Evolutionary conservation across 2,329 filamentous ascomycete genomes (phyloP).

Genomic region (Ophiostoma sp.): DNA sequence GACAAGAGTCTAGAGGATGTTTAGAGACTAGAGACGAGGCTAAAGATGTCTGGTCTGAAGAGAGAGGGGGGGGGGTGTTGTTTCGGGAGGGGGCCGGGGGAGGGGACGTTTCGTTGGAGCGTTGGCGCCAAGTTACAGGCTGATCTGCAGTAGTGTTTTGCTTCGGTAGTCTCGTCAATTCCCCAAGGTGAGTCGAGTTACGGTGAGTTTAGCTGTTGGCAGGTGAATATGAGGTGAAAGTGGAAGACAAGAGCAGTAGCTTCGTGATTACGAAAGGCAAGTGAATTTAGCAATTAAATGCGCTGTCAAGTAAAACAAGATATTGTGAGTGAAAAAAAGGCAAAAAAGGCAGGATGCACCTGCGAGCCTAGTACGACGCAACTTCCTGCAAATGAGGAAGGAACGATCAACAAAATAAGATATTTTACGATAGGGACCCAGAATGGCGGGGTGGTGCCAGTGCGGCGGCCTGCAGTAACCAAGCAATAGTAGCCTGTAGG

Average conservation of each 20-base stretch:
- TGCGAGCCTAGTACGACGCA: not conserved
- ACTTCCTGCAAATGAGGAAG: not conserved
- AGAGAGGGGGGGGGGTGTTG: not conserved
- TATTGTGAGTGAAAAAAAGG: not conserved
- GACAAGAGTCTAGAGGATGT: not conserved
- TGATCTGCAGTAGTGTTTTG: not conserved
- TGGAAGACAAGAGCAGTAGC: not conserved
- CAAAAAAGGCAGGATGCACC: not conserved
- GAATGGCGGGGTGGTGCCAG: constrained; percentile 8
- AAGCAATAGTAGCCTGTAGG: not conserved
- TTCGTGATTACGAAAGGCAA: not conserved
- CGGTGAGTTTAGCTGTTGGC: not conserved
- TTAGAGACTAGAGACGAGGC: not conserved
- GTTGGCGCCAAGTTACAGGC: not conserved
- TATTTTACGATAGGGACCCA: not conserved
- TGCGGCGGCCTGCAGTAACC: not conserved
- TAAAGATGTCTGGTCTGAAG: not conserved
- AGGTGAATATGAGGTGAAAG: not conserved
- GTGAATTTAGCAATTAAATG: not conserved
- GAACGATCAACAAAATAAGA: not conserved
- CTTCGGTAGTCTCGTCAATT: not conserved
- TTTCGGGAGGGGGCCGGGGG: constrained; percentile 4
- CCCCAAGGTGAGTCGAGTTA: not conserved
- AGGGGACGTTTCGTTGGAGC: constrained; percentile 11
- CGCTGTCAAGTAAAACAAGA: not conserved